These are phyloP conservation scores for Oldenlandia corymbosa DNA, from an alignment of 257 asterid genomes.

Conservation along the genomic window DNA sequence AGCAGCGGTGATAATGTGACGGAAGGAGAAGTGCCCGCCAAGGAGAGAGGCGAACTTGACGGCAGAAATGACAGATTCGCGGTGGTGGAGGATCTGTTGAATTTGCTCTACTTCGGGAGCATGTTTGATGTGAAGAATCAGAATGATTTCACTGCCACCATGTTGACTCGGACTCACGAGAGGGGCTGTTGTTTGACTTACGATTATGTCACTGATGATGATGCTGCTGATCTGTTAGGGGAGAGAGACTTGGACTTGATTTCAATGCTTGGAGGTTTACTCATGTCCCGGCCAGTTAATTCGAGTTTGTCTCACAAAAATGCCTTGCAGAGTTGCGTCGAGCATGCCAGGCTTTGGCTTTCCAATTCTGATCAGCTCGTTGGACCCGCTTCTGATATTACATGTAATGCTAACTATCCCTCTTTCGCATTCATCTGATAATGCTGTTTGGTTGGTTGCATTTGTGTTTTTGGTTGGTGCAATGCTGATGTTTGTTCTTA, in stretches of 20 bases:
- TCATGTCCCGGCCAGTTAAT: slow-evolving; percentile 58
- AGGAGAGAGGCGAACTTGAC: slow-evolving; percentile 18
- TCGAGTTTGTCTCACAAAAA: slow-evolving; percentile 67
- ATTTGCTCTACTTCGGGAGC: slow-evolving; percentile 60
- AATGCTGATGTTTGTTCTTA: neutral
- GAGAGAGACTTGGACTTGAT: slow-evolving; percentile 79
- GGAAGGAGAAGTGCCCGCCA: slow-evolving; percentile 7
- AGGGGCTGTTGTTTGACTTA: slow-evolving; percentile 79
- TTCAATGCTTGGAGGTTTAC: slow-evolving; percentile 48
- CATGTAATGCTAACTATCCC: slow-evolving; percentile 37
- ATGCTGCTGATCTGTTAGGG: slow-evolving; percentile 48
- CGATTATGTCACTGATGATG: slow-evolving; percentile 84
- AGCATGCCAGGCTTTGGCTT: slow-evolving; percentile 75
- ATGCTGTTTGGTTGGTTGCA: neutral
- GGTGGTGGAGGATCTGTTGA: slow-evolving; percentile 53
- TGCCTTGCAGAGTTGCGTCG: slow-evolving; percentile 57
- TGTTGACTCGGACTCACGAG: slow-evolving; percentile 73
- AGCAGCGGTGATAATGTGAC: neutral
- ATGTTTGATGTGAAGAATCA: slow-evolving; percentile 67
- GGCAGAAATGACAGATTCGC: slow-evolving; percentile 8
- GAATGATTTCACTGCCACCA: slow-evolving; percentile 28
- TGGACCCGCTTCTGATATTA: slow-evolving; percentile 39
- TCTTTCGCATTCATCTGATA: neutral
- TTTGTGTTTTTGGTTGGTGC: neutral
- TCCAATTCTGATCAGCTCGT: slow-evolving; percentile 51